Conservation (phyloP, 1,284 basidiomycete genomes). For the Naganishia liquefaciens region DNA sequence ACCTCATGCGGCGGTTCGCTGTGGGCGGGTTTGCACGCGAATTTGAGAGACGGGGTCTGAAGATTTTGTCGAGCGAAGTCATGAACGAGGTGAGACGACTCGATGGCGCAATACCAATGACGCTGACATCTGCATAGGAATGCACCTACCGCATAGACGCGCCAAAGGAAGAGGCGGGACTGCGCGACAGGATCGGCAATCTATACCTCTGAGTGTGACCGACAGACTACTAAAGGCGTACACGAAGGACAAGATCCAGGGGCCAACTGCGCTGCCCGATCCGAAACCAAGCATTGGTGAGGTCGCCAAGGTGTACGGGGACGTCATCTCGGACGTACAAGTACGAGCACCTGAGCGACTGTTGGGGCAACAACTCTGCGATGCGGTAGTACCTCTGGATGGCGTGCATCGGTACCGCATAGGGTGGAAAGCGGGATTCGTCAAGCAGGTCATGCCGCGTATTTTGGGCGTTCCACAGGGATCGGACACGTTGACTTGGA, state of each 20-base stretch:
- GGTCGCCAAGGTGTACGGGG: conserved; percentile 9
- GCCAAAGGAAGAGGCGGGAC: neutral
- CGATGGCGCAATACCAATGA: neutral
- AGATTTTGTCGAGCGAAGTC: conserved; percentile 1
- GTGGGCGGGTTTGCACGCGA: conserved; percentile 11
- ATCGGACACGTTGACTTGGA: conserved; percentile 5
- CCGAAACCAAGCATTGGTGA: conserved; percentile 13
- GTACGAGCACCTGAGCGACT: conserved; percentile 12
- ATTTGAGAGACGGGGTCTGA: conserved; percentile 8
- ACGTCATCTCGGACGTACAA: conserved; percentile 16
- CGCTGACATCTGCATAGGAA: conserved; percentile 8
- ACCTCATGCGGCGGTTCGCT: neutral
- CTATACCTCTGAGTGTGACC: conserved; percentile 4
- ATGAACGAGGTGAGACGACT: conserved; percentile 13
- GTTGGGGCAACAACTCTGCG: conserved; percentile 16
- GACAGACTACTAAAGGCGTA: conserved; percentile 5
- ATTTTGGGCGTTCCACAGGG: neutral
- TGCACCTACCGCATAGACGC: conserved; percentile 12
- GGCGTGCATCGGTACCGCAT: conserved; percentile 5
- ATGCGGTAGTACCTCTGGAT: conserved; percentile 5
- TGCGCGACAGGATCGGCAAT: conserved; percentile 1
- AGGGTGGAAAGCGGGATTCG: conserved; percentile 2
- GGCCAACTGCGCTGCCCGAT: conserved; percentile 3
- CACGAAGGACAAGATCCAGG: conserved; percentile 2
- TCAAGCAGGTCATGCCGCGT: neutral